These are phyloP conservation scores for Galerina marginata DNA, from an alignment of 768 basidiomycete species.

Conservation along the genomic window DNA sequence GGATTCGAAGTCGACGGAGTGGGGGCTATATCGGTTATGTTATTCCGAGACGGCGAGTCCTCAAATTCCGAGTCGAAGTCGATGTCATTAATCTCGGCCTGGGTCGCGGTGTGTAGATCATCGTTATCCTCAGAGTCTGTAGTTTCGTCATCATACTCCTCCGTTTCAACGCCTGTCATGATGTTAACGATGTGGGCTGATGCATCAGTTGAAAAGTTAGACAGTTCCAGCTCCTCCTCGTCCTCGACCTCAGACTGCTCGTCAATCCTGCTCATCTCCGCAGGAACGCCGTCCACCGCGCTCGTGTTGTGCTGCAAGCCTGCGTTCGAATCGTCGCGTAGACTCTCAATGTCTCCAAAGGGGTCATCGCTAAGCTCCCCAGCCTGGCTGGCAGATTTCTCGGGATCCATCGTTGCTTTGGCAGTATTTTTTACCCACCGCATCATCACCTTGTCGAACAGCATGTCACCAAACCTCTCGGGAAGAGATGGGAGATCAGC, in stretches of 20 bases:
- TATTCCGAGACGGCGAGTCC: slow-evolving; percentile 30
- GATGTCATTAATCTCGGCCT: slow-evolving; percentile 36
- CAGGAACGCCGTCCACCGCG: slow-evolving; percentile 1
- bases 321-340: slow-evolving; percentile 65
- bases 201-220: slow-evolving; percentile 77
- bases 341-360: slow-evolving; percentile 89
- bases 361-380: slow-evolving; percentile 80
- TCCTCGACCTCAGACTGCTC: slow-evolving; percentile 58
- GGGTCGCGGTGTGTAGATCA: slow-evolving; percentile 38
- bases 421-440: slow-evolving; percentile 78
- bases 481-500: slow-evolving; percentile 78
- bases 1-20: slow-evolving; percentile 4
- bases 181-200: slow-evolving; percentile 56
- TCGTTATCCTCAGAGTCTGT: slow-evolving; percentile 58
- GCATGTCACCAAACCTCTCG: slow-evolving; percentile 85
- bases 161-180: slow-evolving; percentile 53
- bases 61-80: slow-evolving; percentile 49
- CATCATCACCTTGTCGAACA: slow-evolving; percentile 83
- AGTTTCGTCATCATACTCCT: slow-evolving; percentile 46
- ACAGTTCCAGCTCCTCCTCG: slow-evolving; percentile 70
- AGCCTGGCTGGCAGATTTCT: slow-evolving; percentile 34
- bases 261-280: slow-evolving; percentile 54
- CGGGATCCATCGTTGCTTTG: slow-evolving; percentile 33
- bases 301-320: slow-evolving; percentile 30
- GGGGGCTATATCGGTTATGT: slow-evolving; percentile 8